phyloP scores from a whole-genome alignment of 2,329 filamentous ascomycete species.

The Scytalidium sp. region DNA sequence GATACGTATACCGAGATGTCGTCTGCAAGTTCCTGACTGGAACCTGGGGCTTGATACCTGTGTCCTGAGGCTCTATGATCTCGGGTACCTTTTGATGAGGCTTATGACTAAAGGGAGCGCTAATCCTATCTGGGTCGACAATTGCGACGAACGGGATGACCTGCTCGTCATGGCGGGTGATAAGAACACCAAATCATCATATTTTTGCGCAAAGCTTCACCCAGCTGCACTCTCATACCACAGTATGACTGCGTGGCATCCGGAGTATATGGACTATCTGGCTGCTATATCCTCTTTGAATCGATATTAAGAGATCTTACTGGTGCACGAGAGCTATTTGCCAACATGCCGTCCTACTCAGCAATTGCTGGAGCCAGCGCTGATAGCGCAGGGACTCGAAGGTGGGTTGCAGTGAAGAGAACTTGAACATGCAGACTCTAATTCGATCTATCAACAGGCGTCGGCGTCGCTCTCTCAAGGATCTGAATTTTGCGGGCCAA shows the following conservation, averaged over 20 bases:
- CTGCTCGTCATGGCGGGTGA: background rate
- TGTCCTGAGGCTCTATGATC: background rate
- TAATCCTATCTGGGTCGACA: background rate
- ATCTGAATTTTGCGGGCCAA: conserved; percentile 65
- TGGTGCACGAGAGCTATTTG: background rate
- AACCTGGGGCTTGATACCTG: background rate
- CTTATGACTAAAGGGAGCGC: background rate
- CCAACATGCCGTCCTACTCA: conserved; percentile 24
- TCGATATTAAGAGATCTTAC: background rate
- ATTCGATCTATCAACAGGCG: conserved; percentile 16
- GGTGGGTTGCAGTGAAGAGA: conserved; percentile 12
- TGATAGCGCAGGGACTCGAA: conserved; percentile 19
- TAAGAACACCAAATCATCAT: background rate
- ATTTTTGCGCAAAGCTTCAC: background rate
- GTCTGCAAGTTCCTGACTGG: background rate
- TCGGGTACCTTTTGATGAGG: background rate
- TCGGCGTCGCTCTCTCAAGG: conserved; percentile 53
- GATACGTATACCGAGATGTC: too few relatives aligned
- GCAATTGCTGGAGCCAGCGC: conserved; percentile 15
- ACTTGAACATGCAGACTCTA: conserved; percentile 1
- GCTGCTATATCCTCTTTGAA: background rate
- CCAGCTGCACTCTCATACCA: background rate
- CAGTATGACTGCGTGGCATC: background rate
- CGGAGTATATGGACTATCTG: background rate
- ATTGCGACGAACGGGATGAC: background rate